Base-by-base conservation (phyloP, 2,329 filamentous ascomycete genomes). In the Colletotrichum sp. region DNA sequence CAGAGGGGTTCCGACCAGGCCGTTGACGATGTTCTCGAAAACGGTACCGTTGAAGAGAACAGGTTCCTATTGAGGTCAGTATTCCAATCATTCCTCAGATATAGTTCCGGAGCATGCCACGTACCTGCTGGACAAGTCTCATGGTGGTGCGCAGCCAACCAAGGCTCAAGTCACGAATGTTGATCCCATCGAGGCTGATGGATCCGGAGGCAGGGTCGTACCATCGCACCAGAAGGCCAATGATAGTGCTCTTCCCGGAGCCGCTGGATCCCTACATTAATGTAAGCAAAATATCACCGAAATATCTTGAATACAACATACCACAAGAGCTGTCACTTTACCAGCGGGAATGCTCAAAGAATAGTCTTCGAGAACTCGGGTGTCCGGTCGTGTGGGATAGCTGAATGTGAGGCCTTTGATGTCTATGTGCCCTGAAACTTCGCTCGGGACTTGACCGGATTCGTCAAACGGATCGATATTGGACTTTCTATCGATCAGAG, bases 161-260 rank as follows among this genome's bases (percentile, higher is more conserved):
- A 1, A 81, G 66, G 27, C 81, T 81, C 21, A 81, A 70, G 3
- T 75, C 75, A 3, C 77, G 66, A 9, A 83, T 76, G 4, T 73
- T 69, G 8, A 66, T 63, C 3, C 79, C 81, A 33, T 81, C 81
- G 2, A 83, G 71, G 15, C 67, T 77, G 54, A 83, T 79, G 6
- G 34, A 21, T 0, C 82, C 82, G 1, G 75, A 72, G 6, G 29
- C 8, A 29, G 69, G 70, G 11, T 74, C 55, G 31, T 94, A 94
- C 80, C 93, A 94, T 11, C 92, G 88, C 79, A 93, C 91, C 5
- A 93, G 86, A 15, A 94, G 84, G 11, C 91, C 91, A n/a, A 94
- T 89, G 27, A 93, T 90, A 0, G 92, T 93, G 76, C 89, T 92
- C 79, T 94, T 94, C 27, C 92, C 92, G 55, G 90, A 92, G 3